Evolutionary conservation across 108 stramenopile species (phyloP).

Genomic region (Parietichytrium sp.): DNA sequence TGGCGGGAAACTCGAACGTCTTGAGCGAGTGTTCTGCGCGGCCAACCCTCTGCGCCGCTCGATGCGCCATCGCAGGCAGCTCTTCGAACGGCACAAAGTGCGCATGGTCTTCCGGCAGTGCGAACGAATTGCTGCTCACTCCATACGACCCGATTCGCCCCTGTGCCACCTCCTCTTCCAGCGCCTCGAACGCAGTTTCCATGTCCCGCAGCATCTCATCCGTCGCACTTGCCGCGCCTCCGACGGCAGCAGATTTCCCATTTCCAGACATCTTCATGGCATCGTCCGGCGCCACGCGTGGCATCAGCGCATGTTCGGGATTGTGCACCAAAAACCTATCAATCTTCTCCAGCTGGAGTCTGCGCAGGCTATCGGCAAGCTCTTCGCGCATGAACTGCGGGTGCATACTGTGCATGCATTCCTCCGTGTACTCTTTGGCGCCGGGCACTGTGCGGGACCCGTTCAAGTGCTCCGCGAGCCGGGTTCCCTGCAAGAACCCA

Average conservation of each 20-base stretch:
- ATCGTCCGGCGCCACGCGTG: neutral
- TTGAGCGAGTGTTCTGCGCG: neutral
- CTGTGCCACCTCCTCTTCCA: neutral
- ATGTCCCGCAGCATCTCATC: too few relatives aligned
- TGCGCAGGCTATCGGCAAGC: neutral
- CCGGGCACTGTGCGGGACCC: neutral
- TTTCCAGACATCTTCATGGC: neutral
- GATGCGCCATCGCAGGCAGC: neutral
- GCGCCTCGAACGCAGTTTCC: conserved; percentile 29
- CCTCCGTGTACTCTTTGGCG: conserved; percentile 31
- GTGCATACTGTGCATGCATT: conserved; percentile 30
- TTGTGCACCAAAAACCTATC: conserved; percentile 33
- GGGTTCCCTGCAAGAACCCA: conserved; percentile 15
- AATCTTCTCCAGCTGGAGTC: neutral
- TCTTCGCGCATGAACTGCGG: neutral
- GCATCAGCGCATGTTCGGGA: conserved; percentile 15
- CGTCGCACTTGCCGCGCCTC: too few relatives aligned
- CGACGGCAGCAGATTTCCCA: neutral
- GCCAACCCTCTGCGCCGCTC: neutral
- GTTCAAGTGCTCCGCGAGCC: neutral
- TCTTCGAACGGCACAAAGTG: conserved; percentile 20
- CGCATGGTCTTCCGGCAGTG: conserved; percentile 3
- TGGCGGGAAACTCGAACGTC: conserved; percentile 35
- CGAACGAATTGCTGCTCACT: conserved; percentile 34
- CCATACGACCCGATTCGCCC: conserved; percentile 14